Evolutionary conservation across 2,329 filamentous ascomycete species (phyloP).

Genomic region (Cytospora piceicola): DNA sequence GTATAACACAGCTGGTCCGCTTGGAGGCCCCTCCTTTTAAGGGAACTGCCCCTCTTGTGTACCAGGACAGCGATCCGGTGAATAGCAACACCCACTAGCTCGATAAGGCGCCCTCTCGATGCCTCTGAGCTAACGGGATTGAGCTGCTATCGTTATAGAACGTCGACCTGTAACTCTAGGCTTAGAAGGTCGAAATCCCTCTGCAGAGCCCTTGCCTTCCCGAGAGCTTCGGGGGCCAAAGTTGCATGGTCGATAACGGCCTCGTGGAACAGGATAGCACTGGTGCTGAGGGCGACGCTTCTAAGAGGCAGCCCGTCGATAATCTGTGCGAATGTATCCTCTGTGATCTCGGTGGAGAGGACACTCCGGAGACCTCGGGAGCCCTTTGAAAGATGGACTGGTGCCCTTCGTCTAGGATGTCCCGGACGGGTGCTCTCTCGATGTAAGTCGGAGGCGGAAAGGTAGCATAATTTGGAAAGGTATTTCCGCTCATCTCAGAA

Average conservation of each 20-base stretch:
- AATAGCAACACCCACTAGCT: not conserved
- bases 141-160: constrained; percentile 1
- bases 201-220: not conserved
- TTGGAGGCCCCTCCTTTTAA: not conserved
- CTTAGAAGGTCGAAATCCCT: not conserved
- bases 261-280: not conserved
- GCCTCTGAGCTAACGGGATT: not conserved
- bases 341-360: not conserved
- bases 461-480: too few relatives aligned
- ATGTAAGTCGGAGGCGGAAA: not conserved
- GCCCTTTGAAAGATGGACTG: not conserved
- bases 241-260: not conserved
- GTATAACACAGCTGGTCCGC: not conserved
- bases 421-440: not conserved
- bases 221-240: not conserved
- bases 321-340: not conserved
- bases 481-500: too few relatives aligned
- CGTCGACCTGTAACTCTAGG: not conserved
- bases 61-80: not conserved
- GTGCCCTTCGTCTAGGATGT: not conserved
- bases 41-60: not conserved
- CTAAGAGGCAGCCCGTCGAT: constrained; percentile 9
- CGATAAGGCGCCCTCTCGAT: constrained; percentile 7
- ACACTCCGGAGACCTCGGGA: not conserved
- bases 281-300: not conserved